These are phyloP conservation scores for Epichloe baconii DNA, from an alignment of 2,329 filamentous ascomycete genomes.

Conservation along the genomic window DNA sequence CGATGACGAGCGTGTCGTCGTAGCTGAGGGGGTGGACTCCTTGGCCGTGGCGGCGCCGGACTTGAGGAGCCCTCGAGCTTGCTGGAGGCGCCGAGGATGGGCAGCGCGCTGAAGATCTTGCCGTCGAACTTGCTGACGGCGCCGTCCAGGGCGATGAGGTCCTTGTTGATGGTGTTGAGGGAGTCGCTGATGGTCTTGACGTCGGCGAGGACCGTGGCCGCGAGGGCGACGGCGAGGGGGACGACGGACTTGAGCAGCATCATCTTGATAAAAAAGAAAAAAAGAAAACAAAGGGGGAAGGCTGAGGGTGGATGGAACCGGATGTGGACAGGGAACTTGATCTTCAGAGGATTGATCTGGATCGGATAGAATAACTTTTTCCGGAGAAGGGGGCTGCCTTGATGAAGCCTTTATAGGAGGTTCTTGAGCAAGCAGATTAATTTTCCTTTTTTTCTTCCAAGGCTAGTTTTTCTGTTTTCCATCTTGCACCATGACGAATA, in stretches of 20 bases:
- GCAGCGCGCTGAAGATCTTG: slow-evolving; percentile 22
- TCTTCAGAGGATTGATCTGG: too few relatives aligned
- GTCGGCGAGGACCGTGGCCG: slow-evolving; percentile 17
- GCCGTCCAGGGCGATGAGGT: slow-evolving; percentile 20
- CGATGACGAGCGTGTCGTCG: slow-evolving; percentile 25
- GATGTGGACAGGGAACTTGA: too few relatives aligned
- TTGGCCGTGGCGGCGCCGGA: slow-evolving; percentile 24
- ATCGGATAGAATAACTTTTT: too few relatives aligned
- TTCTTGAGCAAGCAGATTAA: too few relatives aligned
- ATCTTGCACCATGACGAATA: too few relatives aligned
- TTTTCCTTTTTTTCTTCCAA: too few relatives aligned
- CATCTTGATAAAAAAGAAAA: slow-evolving; percentile 10
- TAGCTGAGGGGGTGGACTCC: slow-evolving; percentile 22
- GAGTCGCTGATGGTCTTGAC: slow-evolving; percentile 22
- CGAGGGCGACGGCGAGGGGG: slow-evolving; percentile 15
- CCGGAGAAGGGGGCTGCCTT: too few relatives aligned
- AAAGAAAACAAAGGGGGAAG: fast-evolving
- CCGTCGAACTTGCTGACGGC: slow-evolving; percentile 24
- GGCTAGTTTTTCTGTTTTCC: too few relatives aligned
- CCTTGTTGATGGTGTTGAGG: slow-evolving; percentile 23
- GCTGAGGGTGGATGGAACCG: too few relatives aligned
- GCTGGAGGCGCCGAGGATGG: slow-evolving; percentile 26
- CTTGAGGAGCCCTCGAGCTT: slow-evolving; percentile 27
- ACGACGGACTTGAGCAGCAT: slow-evolving; percentile 15
- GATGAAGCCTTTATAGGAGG: too few relatives aligned